A percentile compares a stretch with the other conserved stretches of the same genome.
phyloP scores from a whole-genome alignment of 805 yeast species.

The Cyberlindnera xishuangbannaensis region DNA sequence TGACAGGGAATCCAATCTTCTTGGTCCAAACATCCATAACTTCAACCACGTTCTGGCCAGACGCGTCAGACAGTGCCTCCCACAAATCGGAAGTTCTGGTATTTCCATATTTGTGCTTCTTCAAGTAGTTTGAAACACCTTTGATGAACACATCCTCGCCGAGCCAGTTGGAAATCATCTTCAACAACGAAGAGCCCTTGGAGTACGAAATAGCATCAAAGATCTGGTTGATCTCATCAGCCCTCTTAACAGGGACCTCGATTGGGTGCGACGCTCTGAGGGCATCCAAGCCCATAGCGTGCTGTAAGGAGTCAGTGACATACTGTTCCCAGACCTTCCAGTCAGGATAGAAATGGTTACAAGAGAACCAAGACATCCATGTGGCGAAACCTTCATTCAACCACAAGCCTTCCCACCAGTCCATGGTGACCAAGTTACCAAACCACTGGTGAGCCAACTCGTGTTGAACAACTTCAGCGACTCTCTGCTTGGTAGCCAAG shows the following conservation, averaged over 20 bases:
- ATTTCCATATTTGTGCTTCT: conserved; percentile 71
- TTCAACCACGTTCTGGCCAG: conserved; percentile 64
- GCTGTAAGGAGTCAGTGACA: conserved; percentile 70
- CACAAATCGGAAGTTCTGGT: conserved; percentile 74
- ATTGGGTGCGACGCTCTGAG: conserved; percentile 82
- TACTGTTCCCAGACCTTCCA: conserved; percentile 87
- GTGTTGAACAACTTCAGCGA: conserved; percentile 82
- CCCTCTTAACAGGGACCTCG: conserved; percentile 74
- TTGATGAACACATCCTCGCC: conserved; percentile 72
- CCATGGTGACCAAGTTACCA: conserved; percentile 87
- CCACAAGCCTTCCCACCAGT: conserved; percentile 91
- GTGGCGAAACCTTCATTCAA: conserved; percentile 87
- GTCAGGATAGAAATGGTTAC: conserved; percentile 70
- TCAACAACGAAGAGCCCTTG: conserved; percentile 73
- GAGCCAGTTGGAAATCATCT: conserved; percentile 76
- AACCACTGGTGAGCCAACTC: conserved; percentile 93
- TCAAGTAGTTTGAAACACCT: conserved; percentile 75
- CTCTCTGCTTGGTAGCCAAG: conserved; percentile 60
- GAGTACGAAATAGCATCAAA: conserved; percentile 81
- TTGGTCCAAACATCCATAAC: conserved; percentile 82
- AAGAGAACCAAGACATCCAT: conserved; percentile 86
- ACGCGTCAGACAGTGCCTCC: conserved; percentile 62
- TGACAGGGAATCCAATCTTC: conserved; percentile 71
- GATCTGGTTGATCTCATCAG: conserved; percentile 77
- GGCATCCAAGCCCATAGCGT: conserved; percentile 69